Conservation (phyloP, 306 rosid genomes). For the Prunus padus region DNA sequence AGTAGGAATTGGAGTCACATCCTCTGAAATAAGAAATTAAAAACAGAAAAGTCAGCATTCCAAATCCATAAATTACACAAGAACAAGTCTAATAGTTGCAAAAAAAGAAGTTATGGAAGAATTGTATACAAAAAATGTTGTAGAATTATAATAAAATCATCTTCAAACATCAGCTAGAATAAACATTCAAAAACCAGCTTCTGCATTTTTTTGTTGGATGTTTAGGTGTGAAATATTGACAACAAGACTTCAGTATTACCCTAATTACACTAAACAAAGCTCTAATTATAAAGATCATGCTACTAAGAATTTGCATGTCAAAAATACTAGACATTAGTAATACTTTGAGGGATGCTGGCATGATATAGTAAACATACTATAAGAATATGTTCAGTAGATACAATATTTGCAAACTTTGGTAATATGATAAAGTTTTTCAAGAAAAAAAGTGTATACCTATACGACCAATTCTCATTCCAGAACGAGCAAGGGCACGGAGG, state of each 20-base stretch:
- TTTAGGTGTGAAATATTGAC: no score
- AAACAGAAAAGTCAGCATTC: neutral
- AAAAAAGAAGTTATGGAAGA: neutral
- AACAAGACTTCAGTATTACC: no score
- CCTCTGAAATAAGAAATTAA: conserved; percentile 52
- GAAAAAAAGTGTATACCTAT: conserved; percentile 45
- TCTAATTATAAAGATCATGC: neutral
- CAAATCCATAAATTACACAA: neutral
- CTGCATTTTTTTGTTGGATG: no score
- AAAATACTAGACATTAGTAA: neutral
- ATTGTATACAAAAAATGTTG: no score
- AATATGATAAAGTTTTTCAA: neutral
- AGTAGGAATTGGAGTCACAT: conserved; percentile 76
- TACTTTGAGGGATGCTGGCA: no score
- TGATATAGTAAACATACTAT: neutral
- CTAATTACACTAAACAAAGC: neutral
- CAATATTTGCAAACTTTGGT: neutral
- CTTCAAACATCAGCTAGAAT: no score
- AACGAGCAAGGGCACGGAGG: conserved; percentile 87
- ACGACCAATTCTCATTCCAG: conserved; percentile 95
- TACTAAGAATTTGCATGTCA: neutral
- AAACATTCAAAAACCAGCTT: no score
- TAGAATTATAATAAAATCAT: no score
- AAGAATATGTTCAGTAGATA: neutral
- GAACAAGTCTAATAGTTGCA: neutral